These are phyloP conservation scores for Ophidiomyces ophidiicola DNA, from an alignment of 2,329 filamentous ascomycete genomes.

Conservation along the genomic window DNA sequence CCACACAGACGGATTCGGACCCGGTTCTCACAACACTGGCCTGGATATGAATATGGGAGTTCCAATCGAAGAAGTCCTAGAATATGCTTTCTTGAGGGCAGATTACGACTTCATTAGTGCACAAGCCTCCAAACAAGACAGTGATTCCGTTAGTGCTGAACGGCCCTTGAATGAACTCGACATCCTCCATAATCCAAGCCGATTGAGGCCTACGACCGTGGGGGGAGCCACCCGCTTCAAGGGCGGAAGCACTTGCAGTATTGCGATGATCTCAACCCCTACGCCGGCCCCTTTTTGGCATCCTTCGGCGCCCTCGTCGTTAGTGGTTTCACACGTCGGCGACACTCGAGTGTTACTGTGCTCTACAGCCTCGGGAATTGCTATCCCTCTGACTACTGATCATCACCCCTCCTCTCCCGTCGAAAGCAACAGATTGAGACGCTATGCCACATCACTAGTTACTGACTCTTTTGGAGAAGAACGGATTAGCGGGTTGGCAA, in stretches of 20 bases:
- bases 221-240: conserved; percentile 71
- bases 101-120: conserved; percentile 90
- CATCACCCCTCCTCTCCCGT: conserved; percentile 83
- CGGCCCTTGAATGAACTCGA: conserved; percentile 73
- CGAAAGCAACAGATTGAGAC: conserved; percentile 69
- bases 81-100: conserved; percentile 85
- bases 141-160: conserved; percentile 60
- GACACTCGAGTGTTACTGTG: conserved; percentile 87
- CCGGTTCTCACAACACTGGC: conserved; percentile 13
- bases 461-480: conserved; percentile 97
- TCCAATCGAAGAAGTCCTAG: conserved; percentile 49
- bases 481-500: conserved; percentile 83
- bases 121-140: conserved; percentile 69
- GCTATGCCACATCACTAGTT: conserved; percentile 76
- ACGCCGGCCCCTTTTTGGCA: conserved; percentile 93
- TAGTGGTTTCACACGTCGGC: conserved; percentile 81
- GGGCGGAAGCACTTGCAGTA: conserved; percentile 82
- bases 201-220: conserved; percentile 41
- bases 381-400: conserved; percentile 72
- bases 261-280: conserved; percentile 83
- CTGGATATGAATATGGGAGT: conserved; percentile 26
- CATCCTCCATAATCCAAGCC: conserved; percentile 55
- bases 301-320: conserved; percentile 67
- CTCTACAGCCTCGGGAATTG: conserved; percentile 67
- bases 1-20: conserved; percentile 21